A percentile compares a stretch with the other conserved stretches of the same genome.
Evolutionary conservation across 2,329 filamentous ascomycete species (phyloP).

Genomic region (Colletotrichum truncatum): DNA sequence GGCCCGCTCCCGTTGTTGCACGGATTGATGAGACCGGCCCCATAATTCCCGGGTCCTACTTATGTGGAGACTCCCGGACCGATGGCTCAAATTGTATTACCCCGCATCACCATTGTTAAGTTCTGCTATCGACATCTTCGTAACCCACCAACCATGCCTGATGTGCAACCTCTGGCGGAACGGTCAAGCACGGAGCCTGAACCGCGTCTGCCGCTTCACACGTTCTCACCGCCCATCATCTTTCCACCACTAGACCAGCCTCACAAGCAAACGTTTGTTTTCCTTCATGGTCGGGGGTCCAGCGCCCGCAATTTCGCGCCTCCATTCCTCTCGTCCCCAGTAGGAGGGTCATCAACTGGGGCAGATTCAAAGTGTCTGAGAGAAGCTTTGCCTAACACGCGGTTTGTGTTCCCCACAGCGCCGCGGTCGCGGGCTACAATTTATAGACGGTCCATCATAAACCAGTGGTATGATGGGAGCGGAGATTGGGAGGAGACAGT

Average conservation of each 20-base stretch:
- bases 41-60: neutral
- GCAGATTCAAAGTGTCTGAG: conserved; percentile 35
- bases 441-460: conserved; percentile 42
- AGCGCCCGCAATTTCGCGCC: conserved; percentile 49
- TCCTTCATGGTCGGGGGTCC: conserved; percentile 60
- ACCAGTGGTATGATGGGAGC: conserved; percentile 47
- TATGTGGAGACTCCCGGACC: neutral
- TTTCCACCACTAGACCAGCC: conserved; percentile 34
- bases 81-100: neutral
- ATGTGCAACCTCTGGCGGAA: neutral
- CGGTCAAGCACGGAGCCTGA: neutral
- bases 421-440: conserved; percentile 42
- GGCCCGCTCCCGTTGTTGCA: no score
- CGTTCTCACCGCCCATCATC: conserved; percentile 35
- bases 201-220: conserved; percentile 27
- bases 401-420: conserved; percentile 62
- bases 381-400: conserved; percentile 49
- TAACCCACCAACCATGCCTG: neutral
- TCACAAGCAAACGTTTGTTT: conserved; percentile 55
- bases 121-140: neutral
- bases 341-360: conserved; percentile 11
- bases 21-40: neutral
- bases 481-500: conserved; percentile 44
- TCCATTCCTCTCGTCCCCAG: conserved; percentile 44
- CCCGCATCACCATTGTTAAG: neutral